These are phyloP conservation scores for Straminergon stramineum DNA, from an alignment of 225 moss, liverwort and hornwort species.

Conservation along the genomic window DNA sequence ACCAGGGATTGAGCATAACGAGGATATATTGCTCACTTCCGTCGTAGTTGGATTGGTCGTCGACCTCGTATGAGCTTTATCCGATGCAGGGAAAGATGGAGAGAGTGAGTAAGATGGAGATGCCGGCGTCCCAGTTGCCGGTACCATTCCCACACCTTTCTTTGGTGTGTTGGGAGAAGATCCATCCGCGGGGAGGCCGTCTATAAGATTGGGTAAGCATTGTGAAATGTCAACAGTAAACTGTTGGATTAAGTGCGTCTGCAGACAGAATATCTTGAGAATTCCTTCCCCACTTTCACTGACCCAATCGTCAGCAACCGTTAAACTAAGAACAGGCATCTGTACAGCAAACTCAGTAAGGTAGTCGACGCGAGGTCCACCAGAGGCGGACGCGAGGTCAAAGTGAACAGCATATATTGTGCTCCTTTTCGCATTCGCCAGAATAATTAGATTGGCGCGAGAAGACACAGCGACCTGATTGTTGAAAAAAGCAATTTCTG, in stretches of 20 bases:
- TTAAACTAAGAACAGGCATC: constrained; percentile 80
- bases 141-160: constrained; percentile 24
- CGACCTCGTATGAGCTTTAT: constrained; percentile 21
- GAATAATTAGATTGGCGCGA: constrained; percentile 59
- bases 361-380: constrained; percentile 68
- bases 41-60: constrained; percentile 10
- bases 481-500: constrained; percentile 64
- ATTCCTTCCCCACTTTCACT: constrained; percentile 64
- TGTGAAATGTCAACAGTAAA: constrained; percentile 65
- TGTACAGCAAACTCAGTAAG: constrained; percentile 72
- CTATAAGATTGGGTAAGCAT: constrained; percentile 42
- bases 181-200: constrained; percentile 16
- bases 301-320: constrained; percentile 63
- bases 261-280: constrained; percentile 79
- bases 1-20: constrained; percentile 11
- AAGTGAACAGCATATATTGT: constrained; percentile 82
- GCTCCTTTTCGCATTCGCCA: constrained; percentile 77
- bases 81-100: constrained; percentile 24
- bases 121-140: constrained; percentile 4
- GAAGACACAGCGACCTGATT: constrained; percentile 72
- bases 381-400: constrained; percentile 46
- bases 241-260: constrained; percentile 80
- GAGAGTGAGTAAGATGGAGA: constrained; percentile 5
- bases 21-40: constrained; percentile 14
- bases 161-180: constrained; percentile 47